A percentile compares a stretch with the other conserved stretches of the same genome.
phyloP scores from a whole-genome alignment of 202 grass and related monocot species.

The Elaeis oleifera region DNA sequence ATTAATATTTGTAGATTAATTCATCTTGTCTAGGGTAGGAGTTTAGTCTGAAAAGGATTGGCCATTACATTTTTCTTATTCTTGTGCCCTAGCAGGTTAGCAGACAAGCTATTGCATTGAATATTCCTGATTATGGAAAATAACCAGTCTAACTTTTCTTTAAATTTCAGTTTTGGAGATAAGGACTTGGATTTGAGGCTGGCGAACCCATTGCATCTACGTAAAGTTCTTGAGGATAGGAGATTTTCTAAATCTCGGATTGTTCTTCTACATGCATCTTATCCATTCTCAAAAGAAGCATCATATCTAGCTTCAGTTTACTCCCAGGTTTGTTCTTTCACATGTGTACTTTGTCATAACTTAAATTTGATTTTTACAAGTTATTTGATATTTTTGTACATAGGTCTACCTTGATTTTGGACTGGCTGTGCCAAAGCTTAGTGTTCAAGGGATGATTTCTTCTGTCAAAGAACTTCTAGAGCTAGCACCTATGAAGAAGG shows the following conservation, averaged over 20 bases:
- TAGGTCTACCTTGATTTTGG: slow-evolving; percentile 99
- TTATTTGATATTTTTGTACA: slow-evolving; percentile 12
- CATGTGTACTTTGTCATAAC: slow-evolving; percentile 5
- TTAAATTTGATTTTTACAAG: slow-evolving; percentile 21
- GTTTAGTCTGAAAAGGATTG: too few relatives aligned
- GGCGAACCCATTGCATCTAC: slow-evolving; percentile 81
- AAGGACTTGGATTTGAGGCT: slow-evolving; percentile 86
- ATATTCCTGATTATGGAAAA: too few relatives aligned
- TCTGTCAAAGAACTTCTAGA: slow-evolving; percentile 84
- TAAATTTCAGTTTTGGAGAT: slow-evolving; percentile 81
- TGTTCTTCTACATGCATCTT: slow-evolving; percentile 97
- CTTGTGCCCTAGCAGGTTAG: too few relatives aligned
- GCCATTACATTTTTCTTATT: too few relatives aligned
- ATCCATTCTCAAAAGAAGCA: slow-evolving; percentile 98
- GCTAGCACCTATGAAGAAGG: slow-evolving; percentile 84
- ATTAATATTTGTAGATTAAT: too few relatives aligned
- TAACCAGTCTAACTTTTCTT: too few relatives aligned
- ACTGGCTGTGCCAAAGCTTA: slow-evolving; percentile 84
- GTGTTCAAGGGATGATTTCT: slow-evolving; percentile 89
- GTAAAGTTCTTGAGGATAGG: slow-evolving; percentile 67
- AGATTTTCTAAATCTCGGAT: slow-evolving; percentile 70
- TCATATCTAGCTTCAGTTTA: slow-evolving; percentile 98
- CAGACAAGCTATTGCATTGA: too few relatives aligned
- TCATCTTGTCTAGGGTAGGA: too few relatives aligned
- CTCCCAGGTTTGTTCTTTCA: slow-evolving; percentile 53